A percentile compares a stretch with the other conserved stretches of the same genome.
Conservation (phyloP, 139 green algal genomes). For the Chlamydomonas sphaeroides region DNA sequence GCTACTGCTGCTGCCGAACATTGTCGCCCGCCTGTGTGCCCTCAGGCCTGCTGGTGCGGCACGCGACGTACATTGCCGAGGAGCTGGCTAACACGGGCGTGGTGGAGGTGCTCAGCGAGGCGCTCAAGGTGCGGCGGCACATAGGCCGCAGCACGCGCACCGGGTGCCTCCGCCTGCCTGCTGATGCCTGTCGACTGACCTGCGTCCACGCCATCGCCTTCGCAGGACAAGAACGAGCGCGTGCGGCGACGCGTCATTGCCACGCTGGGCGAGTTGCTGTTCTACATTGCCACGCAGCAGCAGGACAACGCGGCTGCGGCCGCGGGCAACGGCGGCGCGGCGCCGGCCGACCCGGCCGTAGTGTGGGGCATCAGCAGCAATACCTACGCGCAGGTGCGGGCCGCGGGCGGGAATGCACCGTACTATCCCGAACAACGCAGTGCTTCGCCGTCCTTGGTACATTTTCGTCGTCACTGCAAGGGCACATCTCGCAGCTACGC, state of each 20-base stretch:
- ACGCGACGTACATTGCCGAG: conserved; percentile 89
- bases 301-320: conserved; percentile 51
- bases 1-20: no score
- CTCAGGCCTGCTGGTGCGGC: conserved; percentile 83
- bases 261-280: conserved; percentile 93
- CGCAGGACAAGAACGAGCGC: conserved; percentile 75
- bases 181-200: no score
- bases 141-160: no score
- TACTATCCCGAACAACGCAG: no score
- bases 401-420: no score
- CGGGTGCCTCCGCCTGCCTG: no score
- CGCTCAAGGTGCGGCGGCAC: conserved; percentile 62
- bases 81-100: conserved; percentile 74
- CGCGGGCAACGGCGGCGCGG: neutral
- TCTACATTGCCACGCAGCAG: conserved; percentile 94
- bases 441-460: no score
- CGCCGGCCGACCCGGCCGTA: conserved; percentile 32
- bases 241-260: conserved; percentile 85
- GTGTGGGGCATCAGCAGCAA: conserved; percentile 38
- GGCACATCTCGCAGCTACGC: no score
- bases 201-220: no score
- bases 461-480: no score
- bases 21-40: no score
- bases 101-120: conserved; percentile 80
- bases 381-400: conserved; percentile 28